Evolutionary conservation across 768 basidiomycete species (phyloP).

Genomic region (Boletus rufocinnamomeus): DNA sequence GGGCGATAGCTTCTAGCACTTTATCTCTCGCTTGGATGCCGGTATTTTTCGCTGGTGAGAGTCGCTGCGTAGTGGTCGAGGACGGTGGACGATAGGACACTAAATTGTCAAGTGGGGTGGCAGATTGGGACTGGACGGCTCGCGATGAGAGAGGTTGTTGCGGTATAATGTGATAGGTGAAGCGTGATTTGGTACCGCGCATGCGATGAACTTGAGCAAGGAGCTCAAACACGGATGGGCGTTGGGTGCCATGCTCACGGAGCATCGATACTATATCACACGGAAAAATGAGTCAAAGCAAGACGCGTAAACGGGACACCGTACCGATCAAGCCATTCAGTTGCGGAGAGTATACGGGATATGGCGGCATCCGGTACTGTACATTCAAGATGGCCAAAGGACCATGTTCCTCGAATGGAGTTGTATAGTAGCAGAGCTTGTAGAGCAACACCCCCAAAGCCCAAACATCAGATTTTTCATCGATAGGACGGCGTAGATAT

Average conservation of each 20-base stretch:
- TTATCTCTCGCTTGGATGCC: constrained; percentile 74
- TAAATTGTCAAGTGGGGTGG: constrained; percentile 38
- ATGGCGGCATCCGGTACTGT: constrained; percentile 89
- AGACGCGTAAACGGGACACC: constrained; percentile 24
- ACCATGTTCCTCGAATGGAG: constrained; percentile 98
- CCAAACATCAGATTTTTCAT: constrained; percentile 98
- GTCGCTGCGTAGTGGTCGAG: constrained; percentile 19
- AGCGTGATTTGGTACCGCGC: constrained; percentile 83
- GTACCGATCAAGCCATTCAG: constrained; percentile 84
- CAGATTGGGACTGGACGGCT: constrained; percentile 33
- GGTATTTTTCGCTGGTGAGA: constrained; percentile 37
- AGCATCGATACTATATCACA: constrained; percentile 77
- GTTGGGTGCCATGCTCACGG: constrained; percentile 81
- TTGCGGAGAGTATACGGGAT: constrained; percentile 81
- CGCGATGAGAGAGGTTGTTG: constrained; percentile 49
- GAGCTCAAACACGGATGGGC: constrained; percentile 87
- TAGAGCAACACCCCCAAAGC: constrained; percentile 95
- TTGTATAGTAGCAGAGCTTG: constrained; percentile 99
- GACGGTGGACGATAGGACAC: constrained; percentile 40
- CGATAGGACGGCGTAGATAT: constrained; percentile 77
- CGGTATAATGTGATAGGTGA: constrained; percentile 61
- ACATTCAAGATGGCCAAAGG: constrained; percentile 95
- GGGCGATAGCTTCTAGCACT: constrained; percentile 77
- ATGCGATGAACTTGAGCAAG: constrained; percentile 81
- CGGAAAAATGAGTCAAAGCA: constrained; percentile 12